These are phyloP conservation scores for Cladosporium oxysporum DNA, from an alignment of 2,329 filamentous ascomycete species.

Conservation along the genomic window DNA sequence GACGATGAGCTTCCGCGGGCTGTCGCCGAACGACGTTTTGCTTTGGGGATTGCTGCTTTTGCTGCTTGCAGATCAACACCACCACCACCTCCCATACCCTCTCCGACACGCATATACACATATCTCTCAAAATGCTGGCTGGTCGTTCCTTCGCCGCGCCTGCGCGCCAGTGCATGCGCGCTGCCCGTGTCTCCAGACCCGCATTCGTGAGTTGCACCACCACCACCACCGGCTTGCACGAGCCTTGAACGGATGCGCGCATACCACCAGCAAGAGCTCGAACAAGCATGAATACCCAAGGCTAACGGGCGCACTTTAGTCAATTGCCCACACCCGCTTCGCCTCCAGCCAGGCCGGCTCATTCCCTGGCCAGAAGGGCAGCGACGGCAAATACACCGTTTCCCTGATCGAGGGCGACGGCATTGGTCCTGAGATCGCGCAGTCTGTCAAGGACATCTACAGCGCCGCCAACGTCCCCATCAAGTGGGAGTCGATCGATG, in stretches of 20 bases:
- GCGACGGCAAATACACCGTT: constrained; percentile 92
- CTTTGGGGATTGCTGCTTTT: constrained; percentile 8
- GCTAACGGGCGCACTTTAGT: not conserved
- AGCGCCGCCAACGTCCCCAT: constrained; percentile 92
- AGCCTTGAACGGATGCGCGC: constrained; percentile 4
- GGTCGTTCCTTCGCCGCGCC: constrained; percentile 75
- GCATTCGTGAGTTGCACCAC: constrained; percentile 25
- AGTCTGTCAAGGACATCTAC: constrained; percentile 99
- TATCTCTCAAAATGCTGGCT: constrained; percentile 71
- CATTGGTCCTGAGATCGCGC: constrained; percentile 95
- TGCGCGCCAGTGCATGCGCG: constrained; percentile 76
- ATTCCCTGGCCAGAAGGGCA: constrained; percentile 87
- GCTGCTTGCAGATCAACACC: constrained; percentile 16
- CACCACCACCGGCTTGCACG: not conserved
- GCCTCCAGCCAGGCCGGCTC: constrained; percentile 69
- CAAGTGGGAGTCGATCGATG: constrained; percentile 96
- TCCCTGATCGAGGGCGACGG: constrained; percentile 98
- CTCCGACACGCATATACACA: constrained; percentile 6
- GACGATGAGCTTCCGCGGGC: not conserved
- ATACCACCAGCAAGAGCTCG: not conserved
- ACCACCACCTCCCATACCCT: constrained; percentile 10
- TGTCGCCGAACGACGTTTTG: not conserved
- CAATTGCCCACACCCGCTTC: constrained; percentile 11
- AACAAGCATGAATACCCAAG: not conserved
- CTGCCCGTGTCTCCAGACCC: constrained; percentile 50